Evolutionary conservation across 1,139 yeast species (phyloP).

Genomic region (Pneumocystis sp.): DNA sequence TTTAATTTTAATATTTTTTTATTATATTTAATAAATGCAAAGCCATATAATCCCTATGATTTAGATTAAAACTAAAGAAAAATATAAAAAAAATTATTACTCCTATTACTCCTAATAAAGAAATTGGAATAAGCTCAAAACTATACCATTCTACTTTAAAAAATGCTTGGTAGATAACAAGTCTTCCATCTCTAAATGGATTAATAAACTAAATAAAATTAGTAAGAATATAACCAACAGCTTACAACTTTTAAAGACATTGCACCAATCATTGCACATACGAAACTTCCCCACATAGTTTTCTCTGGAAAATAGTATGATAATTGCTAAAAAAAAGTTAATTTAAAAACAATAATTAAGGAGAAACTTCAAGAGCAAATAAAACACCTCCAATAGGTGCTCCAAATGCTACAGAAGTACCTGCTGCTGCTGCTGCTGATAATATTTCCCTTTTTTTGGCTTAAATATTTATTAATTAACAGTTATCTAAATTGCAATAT

Average conservation of each 20-base stretch:
- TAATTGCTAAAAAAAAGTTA: neutral
- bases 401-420: conserved; percentile 58
- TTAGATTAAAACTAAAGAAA: conserved; percentile 36
- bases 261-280: conserved; percentile 46
- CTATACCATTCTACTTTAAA: conserved; percentile 15
- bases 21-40: neutral
- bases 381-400: conserved; percentile 57
- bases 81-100: conserved; percentile 29
- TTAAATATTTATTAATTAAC: neutral
- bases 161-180: conserved; percentile 34
- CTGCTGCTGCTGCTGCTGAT: conserved; percentile 53
- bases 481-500: neutral
- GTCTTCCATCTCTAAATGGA: conserved; percentile 39
- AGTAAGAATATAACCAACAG: conserved; percentile 52
- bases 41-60: conserved; percentile 27
- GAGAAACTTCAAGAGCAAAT: conserved; percentile 45
- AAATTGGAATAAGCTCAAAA: conserved; percentile 45
- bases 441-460: conserved; percentile 40
- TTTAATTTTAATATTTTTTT: neutral
- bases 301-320: conserved; percentile 45
- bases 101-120: conserved; percentile 42
- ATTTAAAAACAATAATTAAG: neutral
- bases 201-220: conserved; percentile 36
- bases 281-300: conserved; percentile 43
- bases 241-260: conserved; percentile 41